A percentile compares a stretch with the other conserved stretches of the same genome.
Conservation (phyloP, 1,284 basidiomycete species). For the Tremellales sp. region DNA sequence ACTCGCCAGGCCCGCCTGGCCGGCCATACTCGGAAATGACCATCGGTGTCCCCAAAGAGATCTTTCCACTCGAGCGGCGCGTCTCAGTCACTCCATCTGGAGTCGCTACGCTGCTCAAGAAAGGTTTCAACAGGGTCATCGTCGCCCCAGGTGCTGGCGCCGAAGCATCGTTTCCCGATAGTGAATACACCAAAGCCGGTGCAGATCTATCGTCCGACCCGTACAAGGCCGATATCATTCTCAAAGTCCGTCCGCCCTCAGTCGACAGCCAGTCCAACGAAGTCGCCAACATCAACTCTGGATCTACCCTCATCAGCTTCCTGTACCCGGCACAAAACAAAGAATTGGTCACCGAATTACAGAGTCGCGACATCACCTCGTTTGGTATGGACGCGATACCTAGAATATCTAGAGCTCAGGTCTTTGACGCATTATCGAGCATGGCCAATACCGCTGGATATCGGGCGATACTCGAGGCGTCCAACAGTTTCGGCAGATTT, state of each 20-base stretch:
- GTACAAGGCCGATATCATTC: constrained; percentile 66
- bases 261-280: constrained; percentile 52
- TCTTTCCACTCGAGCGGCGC: constrained; percentile 68
- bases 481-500: constrained; percentile 79
- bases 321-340: constrained; percentile 76
- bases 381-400: constrained; percentile 84
- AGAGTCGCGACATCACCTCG: constrained; percentile 60
- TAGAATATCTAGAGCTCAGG: constrained; percentile 77
- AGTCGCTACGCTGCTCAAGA: constrained; percentile 66
- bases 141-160: constrained; percentile 67
- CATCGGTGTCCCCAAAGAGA: constrained; percentile 72
- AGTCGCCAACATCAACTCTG: constrained; percentile 59
- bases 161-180: constrained; percentile 70
- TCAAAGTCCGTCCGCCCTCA: constrained; percentile 74
- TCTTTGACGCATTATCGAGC: constrained; percentile 80
- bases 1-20: constrained; percentile 40
- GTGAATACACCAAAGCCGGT: constrained; percentile 70
- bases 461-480: constrained; percentile 79
- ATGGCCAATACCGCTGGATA: constrained; percentile 86
- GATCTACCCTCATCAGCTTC: constrained; percentile 75
- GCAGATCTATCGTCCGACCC: constrained; percentile 64
- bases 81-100: constrained; percentile 76
- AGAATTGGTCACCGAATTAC: constrained; percentile 62
- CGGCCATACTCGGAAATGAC: constrained; percentile 66
- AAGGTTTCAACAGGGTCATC: constrained; percentile 67